A percentile compares a stretch with the other conserved stretches of the same genome.
Evolutionary conservation across 2,329 filamentous ascomycete species (phyloP).

Genomic region (Pseudocercospora eumusae): DNA sequence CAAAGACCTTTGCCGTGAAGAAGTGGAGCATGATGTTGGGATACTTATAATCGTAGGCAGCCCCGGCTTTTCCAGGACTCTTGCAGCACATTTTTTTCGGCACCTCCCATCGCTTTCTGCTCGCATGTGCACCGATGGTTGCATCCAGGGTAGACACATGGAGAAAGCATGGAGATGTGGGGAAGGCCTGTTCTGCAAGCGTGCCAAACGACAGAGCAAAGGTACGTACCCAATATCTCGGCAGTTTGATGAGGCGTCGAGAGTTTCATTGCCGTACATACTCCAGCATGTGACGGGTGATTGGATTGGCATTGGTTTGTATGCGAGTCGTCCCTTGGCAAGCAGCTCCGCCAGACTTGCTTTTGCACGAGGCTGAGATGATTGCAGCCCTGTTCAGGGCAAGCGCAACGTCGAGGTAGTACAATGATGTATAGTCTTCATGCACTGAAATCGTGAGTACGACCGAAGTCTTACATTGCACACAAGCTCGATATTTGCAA

Average conservation of each 20-base stretch:
- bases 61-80: background rate
- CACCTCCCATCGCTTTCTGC: background rate
- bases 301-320: too few relatives aligned
- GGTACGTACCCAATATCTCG: background rate
- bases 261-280: background rate
- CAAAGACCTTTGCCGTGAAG: background rate
- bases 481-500: too few relatives aligned
- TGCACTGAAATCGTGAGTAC: too few relatives aligned
- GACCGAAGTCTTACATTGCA: too few relatives aligned
- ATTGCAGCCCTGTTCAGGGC: too few relatives aligned
- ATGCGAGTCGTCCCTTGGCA: too few relatives aligned
- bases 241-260: background rate
- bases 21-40: background rate
- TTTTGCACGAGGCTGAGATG: too few relatives aligned
- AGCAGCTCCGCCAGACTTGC: too few relatives aligned
- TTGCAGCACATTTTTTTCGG: background rate
- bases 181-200: background rate
- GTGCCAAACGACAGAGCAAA: background rate
- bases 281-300: background rate
- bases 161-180: slow-evolving; percentile 2
- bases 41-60: background rate
- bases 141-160: background rate
- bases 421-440: too few relatives aligned
- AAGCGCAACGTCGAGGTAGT: too few relatives aligned
- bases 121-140: background rate